Base-by-base conservation (phyloP, 164 flowering plant species). In the Litsea cubeba region DNA sequence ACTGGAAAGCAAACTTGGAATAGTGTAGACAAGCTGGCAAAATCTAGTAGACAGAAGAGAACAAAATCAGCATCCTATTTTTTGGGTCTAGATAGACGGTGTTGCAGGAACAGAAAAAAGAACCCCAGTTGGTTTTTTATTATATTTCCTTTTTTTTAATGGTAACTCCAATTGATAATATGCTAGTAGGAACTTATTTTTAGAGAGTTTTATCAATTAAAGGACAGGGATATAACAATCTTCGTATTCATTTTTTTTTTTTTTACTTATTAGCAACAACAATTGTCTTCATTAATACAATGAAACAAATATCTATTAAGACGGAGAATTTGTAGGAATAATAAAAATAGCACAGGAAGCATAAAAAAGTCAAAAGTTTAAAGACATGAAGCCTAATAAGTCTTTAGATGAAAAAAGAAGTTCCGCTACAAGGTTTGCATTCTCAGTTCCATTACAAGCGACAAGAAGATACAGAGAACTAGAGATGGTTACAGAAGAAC, bases 1-100 rank as follows among this genome's bases (percentile, higher is more conserved):
- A 86, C 78, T 22, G 89, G 86, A 79, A 85, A 81, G 76, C 85
- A 86, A 70, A 77, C 77, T 79, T 84, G 86, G 80, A 86, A 85
- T 50, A 89, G 69, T 1, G 57, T 71, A 3, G 70, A 69, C 75
- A 86, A 79, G 25, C 71, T 79, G 57, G 64, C 76, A 77, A 6
- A 51, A 35, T 81, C 93, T 87, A 62, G 30, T 26, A 71, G 66
- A 30, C 17, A 76, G 46, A 68, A 68, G 35, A n/a, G 2, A 40
- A 72, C 24, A 40, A 12, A 40, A 46, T 17, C 69, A 66, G 18
- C 69, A 12, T 30, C 17, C 11, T 66, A 26, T 17, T 54, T 54
- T 20, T 17, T 15, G n/a, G n/a, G 17, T 20, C 18, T 40, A 40
- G 46, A 40, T 7, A 5, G 46, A 40, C 10, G 2, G 46, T 40